Percentiles rank a stretch among this genome's conserved stretches.
phyloP scores from a whole-genome alignment of 805 yeast genomes.

The Zygoascus tannicola region DNA sequence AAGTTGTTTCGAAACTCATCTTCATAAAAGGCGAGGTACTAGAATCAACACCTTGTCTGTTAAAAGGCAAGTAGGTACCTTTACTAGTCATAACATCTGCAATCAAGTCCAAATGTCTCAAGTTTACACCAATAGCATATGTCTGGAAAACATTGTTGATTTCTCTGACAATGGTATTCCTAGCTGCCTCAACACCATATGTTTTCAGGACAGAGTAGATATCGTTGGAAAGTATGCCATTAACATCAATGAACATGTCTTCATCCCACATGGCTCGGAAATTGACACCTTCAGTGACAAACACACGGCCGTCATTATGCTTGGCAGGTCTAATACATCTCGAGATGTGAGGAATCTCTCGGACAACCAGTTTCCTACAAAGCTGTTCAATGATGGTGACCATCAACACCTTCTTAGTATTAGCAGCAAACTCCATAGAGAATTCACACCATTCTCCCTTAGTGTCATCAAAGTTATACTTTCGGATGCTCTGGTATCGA shows the following conservation, averaged over 20 bases:
- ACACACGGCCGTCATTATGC: slow-evolving; percentile 53
- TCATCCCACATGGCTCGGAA: slow-evolving; percentile 98
- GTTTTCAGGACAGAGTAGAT: slow-evolving; percentile 80
- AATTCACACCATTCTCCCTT: slow-evolving; percentile 91
- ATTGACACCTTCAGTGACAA: slow-evolving; percentile 97
- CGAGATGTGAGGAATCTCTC: slow-evolving; percentile 85
- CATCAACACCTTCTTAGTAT: slow-evolving; percentile 89
- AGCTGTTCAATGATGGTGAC: slow-evolving; percentile 91
- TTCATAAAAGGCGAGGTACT: slow-evolving; percentile 94
- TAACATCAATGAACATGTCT: slow-evolving; percentile 83
- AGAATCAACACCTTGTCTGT: slow-evolving; percentile 96
- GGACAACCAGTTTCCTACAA: slow-evolving; percentile 81
- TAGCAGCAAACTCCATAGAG: slow-evolving; percentile 71
- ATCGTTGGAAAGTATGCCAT: slow-evolving; percentile 86
- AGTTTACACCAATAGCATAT: slow-evolving; percentile 87
- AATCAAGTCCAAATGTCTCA: slow-evolving; percentile 90
- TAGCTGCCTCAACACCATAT: slow-evolving; percentile 98
- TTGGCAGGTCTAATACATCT: slow-evolving; percentile 75
- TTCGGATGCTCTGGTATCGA: slow-evolving; percentile 61
- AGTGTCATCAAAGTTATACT: slow-evolving; percentile 83
- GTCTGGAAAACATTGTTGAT: slow-evolving; percentile 92
- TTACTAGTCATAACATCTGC: slow-evolving; percentile 99
- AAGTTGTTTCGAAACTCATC: slow-evolving; percentile 98
- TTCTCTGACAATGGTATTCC: slow-evolving; percentile 94
- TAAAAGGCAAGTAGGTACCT: slow-evolving; percentile 92